These are phyloP conservation scores for Mycena amicta DNA, from an alignment of 768 basidiomycete species.

Conservation along the genomic window DNA sequence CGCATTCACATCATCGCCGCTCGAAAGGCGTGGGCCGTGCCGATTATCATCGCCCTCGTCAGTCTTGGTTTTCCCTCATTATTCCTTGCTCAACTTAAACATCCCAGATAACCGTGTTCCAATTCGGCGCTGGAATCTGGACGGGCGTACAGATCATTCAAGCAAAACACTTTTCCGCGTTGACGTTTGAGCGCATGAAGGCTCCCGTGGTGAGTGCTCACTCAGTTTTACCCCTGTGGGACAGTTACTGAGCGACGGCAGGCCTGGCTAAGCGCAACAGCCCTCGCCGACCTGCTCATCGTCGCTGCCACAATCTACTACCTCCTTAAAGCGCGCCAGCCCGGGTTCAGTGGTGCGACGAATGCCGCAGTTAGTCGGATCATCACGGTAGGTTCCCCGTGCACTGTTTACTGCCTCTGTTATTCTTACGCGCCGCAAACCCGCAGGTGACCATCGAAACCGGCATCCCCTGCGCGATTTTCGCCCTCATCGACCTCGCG, in stretches of 20 bases:
- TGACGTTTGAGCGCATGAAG: not conserved
- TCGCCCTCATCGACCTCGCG: constrained; percentile 21
- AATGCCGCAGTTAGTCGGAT: constrained; percentile 10
- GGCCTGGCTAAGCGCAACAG: constrained; percentile 22
- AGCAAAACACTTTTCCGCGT: not conserved
- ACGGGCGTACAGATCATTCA: constrained; percentile 1
- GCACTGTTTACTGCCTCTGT: not conserved
- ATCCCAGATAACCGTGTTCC: not conserved
- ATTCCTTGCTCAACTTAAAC: not conserved
- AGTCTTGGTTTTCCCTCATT: not conserved
- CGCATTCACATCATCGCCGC: constrained; percentile 24
- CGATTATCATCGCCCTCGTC: constrained; percentile 18
- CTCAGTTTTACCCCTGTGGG: not conserved
- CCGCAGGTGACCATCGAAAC: constrained; percentile 25
- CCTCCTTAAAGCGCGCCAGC: constrained; percentile 10
- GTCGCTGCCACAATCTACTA: constrained; percentile 22
- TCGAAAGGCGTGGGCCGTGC: constrained; percentile 6
- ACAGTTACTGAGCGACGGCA: not conserved
- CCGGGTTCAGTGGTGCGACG: constrained; percentile 10
- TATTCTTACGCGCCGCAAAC: not conserved
- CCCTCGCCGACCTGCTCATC: constrained; percentile 23
- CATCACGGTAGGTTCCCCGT: constrained; percentile 6
- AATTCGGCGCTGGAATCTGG: constrained; percentile 6
- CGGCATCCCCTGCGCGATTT: constrained; percentile 22
- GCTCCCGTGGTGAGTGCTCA: not conserved